Conservation (phyloP, 2,329 filamentous ascomycete species). For the Mycocentrospora acerina region DNA sequence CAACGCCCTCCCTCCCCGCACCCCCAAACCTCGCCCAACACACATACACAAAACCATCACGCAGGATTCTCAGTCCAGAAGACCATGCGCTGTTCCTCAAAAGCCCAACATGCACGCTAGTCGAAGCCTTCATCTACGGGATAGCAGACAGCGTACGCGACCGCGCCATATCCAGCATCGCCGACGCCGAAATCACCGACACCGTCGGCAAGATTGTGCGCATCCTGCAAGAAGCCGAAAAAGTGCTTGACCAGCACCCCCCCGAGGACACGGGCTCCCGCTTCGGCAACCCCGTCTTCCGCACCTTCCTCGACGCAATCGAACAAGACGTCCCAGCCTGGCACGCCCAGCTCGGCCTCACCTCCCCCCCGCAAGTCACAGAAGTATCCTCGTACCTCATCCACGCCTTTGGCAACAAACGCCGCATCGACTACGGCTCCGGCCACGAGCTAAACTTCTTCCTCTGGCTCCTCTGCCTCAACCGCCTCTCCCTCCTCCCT, state of each 20-base stretch:
- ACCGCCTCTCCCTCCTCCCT: constrained; percentile 70
- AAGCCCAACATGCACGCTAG: constrained; percentile 73
- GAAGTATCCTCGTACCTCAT: constrained; percentile 80
- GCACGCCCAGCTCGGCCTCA: constrained; percentile 64
- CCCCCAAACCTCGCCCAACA: constrained; percentile 64
- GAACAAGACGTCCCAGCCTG: constrained; percentile 53
- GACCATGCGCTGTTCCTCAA: constrained; percentile 82
- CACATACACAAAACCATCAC: constrained; percentile 66
- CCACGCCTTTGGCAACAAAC: constrained; percentile 82
- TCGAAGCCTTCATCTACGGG: constrained; percentile 82
- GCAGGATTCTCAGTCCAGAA: constrained; percentile 76
- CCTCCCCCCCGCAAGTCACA: constrained; percentile 55
- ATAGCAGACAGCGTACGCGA: constrained; percentile 80
- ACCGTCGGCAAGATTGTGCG: constrained; percentile 64
- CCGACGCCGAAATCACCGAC: constrained; percentile 61
- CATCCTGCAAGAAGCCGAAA: constrained; percentile 70
- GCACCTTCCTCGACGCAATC: constrained; percentile 73
- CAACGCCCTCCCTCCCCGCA: constrained; percentile 71
- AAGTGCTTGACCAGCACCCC: constrained; percentile 68
- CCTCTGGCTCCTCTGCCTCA: constrained; percentile 93
- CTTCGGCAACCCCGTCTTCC: constrained; percentile 93
- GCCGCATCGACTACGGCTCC: constrained; percentile 87
- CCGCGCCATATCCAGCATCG: constrained; percentile 63
- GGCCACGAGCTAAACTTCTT: constrained; percentile 97
- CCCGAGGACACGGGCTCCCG: constrained; percentile 86